phyloP scores from a whole-genome alignment of 208 protist species.

The Angomonas deanei region DNA sequence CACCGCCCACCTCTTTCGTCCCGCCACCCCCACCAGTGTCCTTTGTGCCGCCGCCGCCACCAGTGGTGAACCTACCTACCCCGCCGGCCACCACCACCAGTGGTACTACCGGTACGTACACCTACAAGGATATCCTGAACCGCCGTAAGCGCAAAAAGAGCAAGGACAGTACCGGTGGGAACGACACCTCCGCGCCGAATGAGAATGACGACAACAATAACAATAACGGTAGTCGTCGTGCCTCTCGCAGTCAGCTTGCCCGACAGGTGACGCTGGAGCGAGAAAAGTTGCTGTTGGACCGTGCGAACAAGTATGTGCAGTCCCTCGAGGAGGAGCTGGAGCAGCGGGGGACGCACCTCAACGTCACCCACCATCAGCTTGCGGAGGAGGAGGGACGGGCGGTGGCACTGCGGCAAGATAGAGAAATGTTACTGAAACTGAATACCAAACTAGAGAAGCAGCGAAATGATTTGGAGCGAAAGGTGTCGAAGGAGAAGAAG shows the following conservation, averaged over 20 bases:
- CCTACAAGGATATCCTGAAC: neutral
- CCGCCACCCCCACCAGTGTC: slow-evolving; percentile 10
- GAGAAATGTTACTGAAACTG: slow-evolving; percentile 39
- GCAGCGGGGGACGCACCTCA: slow-evolving; percentile 36
- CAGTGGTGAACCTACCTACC: slow-evolving; percentile 7
- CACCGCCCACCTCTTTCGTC: slow-evolving; percentile 5
- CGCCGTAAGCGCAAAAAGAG: neutral
- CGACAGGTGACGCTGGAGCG: slow-evolving; percentile 11
- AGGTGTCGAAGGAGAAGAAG: neutral
- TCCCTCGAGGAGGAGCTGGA: slow-evolving; percentile 47
- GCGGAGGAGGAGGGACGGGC: slow-evolving; percentile 36
- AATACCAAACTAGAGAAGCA: slow-evolving; percentile 25
- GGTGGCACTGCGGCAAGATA: slow-evolving; percentile 35
- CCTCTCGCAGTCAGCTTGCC: neutral
- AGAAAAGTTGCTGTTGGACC: slow-evolving; percentile 34
- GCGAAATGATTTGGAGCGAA: neutral
- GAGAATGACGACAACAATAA: slow-evolving; percentile 3
- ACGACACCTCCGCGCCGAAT: neutral
- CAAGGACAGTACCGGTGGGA: neutral
- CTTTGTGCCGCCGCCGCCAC: slow-evolving; percentile 16
- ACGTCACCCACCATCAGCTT: slow-evolving; percentile 36
- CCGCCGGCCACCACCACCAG: slow-evolving; percentile 1
- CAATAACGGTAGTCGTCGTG: neutral
- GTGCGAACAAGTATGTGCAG: slow-evolving; percentile 49
- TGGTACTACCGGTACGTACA: neutral